phyloP scores from a whole-genome alignment of 2,329 filamentous ascomycete species.

The Penicillium frequentans region DNA sequence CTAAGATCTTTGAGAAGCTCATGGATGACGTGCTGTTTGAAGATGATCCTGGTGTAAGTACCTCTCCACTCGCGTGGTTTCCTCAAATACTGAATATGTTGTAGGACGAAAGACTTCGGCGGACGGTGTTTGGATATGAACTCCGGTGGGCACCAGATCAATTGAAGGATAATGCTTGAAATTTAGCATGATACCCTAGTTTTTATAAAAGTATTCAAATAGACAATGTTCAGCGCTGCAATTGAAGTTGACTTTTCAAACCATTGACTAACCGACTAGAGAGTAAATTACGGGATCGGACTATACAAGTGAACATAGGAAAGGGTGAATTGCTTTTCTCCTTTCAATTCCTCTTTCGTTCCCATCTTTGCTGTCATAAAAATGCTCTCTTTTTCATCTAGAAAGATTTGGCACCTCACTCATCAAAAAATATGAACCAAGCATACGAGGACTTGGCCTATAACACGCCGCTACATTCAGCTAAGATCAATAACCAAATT shows the following conservation, averaged over 20 bases:
- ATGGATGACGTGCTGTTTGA: slow-evolving; percentile 89
- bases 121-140: slow-evolving; percentile 79
- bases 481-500: too few species aligned
- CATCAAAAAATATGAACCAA: too few species aligned
- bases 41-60: slow-evolving; percentile 71
- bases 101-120: slow-evolving; percentile 72
- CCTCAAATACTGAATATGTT: slow-evolving; percentile 13
- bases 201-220: slow-evolving; percentile 4
- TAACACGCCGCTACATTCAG: too few species aligned
- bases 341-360: not conserved
- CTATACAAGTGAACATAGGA: not conserved
- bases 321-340: not conserved
- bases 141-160: slow-evolving; percentile 61
- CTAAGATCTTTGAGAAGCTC: slow-evolving; percentile 76
- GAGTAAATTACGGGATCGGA: not conserved
- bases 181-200: slow-evolving; percentile 11
- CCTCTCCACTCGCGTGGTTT: not conserved
- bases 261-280: not conserved
- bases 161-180: slow-evolving; percentile 12
- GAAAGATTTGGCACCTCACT: too few species aligned
- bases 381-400: too few species aligned
- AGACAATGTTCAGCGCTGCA: not conserved
- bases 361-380: too few species aligned
- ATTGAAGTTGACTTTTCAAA: not conserved
- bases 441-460: too few species aligned